These are phyloP conservation scores for Pseudonitzschia multiseries DNA, from an alignment of 108 stramenopile genomes.

Conservation along the genomic window DNA sequence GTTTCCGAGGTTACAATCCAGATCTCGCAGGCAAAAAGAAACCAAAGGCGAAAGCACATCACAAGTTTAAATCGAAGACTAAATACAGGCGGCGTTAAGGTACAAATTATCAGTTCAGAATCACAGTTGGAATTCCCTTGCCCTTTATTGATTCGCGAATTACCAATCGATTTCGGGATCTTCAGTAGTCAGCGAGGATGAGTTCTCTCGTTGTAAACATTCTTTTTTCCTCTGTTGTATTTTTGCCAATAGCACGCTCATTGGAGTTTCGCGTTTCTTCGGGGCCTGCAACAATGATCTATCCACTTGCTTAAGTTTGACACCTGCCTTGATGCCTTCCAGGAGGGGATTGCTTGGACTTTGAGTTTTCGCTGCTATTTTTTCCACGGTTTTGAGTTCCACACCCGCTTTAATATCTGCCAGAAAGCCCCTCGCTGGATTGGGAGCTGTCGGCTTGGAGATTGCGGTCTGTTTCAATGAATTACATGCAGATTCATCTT, in stretches of 20 bases:
- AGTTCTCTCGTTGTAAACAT: conserved; percentile 12
- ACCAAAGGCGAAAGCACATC: conserved; percentile 53
- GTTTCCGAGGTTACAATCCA: conserved; percentile 62
- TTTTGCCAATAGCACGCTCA: conserved; percentile 19
- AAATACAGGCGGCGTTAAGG: conserved; percentile 61
- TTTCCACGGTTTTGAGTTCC: conserved; percentile 16
- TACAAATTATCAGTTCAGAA: conserved; percentile 1
- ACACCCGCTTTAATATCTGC: conserved; percentile 26
- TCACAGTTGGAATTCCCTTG: background rate
- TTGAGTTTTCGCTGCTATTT: background rate
- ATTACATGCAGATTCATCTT: background rate
- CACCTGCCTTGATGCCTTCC: conserved; percentile 19
- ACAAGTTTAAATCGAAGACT: conserved; percentile 76
- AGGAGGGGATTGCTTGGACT: background rate
- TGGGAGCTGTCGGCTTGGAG: background rate
- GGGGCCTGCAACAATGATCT: conserved; percentile 1
- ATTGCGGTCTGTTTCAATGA: conserved; percentile 6
- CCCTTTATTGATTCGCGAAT: background rate
- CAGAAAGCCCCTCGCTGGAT: background rate
- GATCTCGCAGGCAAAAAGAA: conserved; percentile 51
- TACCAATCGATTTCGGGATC: conserved; percentile 10
- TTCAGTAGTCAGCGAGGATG: background rate
- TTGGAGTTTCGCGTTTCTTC: conserved; percentile 9
- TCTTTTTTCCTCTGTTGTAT: conserved; percentile 29
- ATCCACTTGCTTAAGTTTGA: conserved; percentile 25